Base-by-base conservation (phyloP, 176 grass and related monocot genomes). In the Cymbopogon citratus region DNA sequence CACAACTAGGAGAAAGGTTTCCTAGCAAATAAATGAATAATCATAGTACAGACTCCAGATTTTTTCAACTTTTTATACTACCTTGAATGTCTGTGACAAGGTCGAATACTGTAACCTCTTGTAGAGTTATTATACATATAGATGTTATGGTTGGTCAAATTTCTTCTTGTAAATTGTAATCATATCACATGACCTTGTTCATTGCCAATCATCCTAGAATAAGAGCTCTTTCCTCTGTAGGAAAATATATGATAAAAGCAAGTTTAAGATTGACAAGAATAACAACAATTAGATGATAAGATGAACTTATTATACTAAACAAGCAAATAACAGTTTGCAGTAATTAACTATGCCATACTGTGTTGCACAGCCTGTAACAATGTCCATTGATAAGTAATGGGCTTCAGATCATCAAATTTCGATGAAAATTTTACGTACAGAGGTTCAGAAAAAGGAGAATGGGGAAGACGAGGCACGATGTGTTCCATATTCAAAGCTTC, bases 71-170 rank as follows among this genome's bases (percentile, higher is more conserved):
- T 39, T 69, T 78, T 78, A 68, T 40, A 78, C 27, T 73, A 76
- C 36, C 33, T 77, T 75, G 49, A 75, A 51, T 59, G 13, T 79
- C 38, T 51, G 49, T 56, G 66, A 61, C 79, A 90, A 68, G 73
- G 66, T 78, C n/a, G 12, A 78, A 72, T 60, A 73, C 45, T 56
- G 65, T 73, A 82, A 66, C 56, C 82, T 86, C 73, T 74, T 86
- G 79, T 82, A 89, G 83, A 73, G 73, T 24, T 82, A 73, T 86
- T 64, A 82, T 78, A 85, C 34, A 68, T 73, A 61, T 59, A 82
- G 31, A 86, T 74, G 57, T 38, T 78, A 18, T 7, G 39, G 70
- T 48, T 46, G 27, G 35, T 73, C 25, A 49, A 12, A 56, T 43
- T 48, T 82, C 39, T 54, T 57, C 54, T 44, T 89, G 66, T 65